A percentile compares a stretch with the other conserved stretches of the same genome.
These are phyloP conservation scores for Gossypium raimondii DNA, from an alignment of 345 rosid genomes.

Conservation along the genomic window DNA sequence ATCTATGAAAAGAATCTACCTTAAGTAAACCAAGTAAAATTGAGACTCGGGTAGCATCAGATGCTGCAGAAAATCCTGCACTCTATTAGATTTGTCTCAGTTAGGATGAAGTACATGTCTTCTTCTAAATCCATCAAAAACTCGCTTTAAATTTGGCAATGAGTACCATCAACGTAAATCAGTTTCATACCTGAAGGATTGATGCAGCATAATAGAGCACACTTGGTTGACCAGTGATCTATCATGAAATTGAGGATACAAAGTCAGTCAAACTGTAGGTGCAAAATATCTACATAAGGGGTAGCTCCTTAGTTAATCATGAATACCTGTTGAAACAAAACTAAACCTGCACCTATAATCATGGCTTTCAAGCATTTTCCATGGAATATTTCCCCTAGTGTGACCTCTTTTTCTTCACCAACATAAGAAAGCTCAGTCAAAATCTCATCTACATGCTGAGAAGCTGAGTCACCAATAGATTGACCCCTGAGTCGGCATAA, in stretches of 20 bases:
- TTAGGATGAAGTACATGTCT: constrained; percentile 15
- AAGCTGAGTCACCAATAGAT: constrained; percentile 61
- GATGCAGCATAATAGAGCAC: constrained; percentile 91
- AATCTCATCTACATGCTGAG: constrained; percentile 65
- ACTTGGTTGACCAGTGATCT: constrained; percentile 99
- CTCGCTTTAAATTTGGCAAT: not conserved
- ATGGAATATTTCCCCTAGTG: constrained; percentile 56
- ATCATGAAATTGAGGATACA: constrained; percentile 24
- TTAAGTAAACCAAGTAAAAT: constrained; percentile 80
- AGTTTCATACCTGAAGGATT: constrained; percentile 63
- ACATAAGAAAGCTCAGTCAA: constrained; percentile 57
- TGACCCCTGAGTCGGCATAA: constrained; percentile 73
- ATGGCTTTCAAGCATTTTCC: constrained; percentile 93
- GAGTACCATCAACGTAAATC: not conserved
- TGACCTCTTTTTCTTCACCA: constrained; percentile 65
- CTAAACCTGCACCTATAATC: constrained; percentile 75
- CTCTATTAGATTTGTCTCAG: constrained; percentile 41
- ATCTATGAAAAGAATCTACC: constrained; percentile 34
- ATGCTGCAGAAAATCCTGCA: constrained; percentile 94
- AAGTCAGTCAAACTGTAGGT: constrained; percentile 1
- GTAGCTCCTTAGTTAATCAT: not conserved
- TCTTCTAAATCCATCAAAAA: constrained; percentile 10
- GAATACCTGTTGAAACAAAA: constrained; percentile 89
- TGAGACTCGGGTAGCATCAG: constrained; percentile 96
- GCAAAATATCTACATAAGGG: not conserved